These are phyloP conservation scores for Darksidea phi DNA, from an alignment of 495 filamentous ascomycete species.

Conservation along the genomic window DNA sequence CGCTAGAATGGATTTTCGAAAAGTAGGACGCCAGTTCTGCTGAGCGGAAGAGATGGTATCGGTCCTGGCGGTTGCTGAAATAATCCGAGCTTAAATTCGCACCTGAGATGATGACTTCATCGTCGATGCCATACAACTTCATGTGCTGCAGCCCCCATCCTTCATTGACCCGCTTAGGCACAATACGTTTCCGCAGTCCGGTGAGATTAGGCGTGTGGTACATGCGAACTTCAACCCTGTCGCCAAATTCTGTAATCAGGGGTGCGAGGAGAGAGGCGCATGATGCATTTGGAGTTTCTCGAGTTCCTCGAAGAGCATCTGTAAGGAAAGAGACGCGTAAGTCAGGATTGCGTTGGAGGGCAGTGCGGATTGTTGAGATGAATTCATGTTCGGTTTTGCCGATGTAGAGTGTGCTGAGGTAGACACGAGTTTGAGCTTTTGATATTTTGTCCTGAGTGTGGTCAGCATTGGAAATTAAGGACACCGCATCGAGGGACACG, in stretches of 20 bases:
- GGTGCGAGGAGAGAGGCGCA: slow-evolving; percentile 86
- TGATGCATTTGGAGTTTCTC: slow-evolving; percentile 83
- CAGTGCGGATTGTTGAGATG: slow-evolving; percentile 71
- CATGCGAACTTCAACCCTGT: slow-evolving; percentile 91
- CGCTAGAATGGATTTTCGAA: slow-evolving; percentile 67
- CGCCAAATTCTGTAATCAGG: slow-evolving; percentile 76
- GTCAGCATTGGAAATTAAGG: too few species aligned
- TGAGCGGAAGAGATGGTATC: slow-evolving; percentile 88
- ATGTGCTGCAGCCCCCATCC: slow-evolving; percentile 99
- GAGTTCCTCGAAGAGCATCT: slow-evolving; percentile 85
- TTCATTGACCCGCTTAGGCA: slow-evolving; percentile 91
- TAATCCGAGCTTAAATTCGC: slow-evolving; percentile 94
- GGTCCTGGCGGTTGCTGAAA: slow-evolving; percentile 91
- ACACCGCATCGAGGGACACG: too few species aligned
- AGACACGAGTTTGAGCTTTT: slow-evolving; percentile 74
- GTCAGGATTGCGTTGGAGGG: slow-evolving; percentile 69
- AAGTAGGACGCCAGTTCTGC: slow-evolving; percentile 81
- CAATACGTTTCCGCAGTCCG: slow-evolving; percentile 74
- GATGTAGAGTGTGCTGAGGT: slow-evolving; percentile 92
- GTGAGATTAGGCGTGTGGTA: slow-evolving; percentile 97
- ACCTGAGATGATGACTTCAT: slow-evolving; percentile 92
- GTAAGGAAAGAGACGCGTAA: slow-evolving; percentile 90
- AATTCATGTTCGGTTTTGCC: slow-evolving; percentile 91
- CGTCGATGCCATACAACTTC: slow-evolving; percentile 96
- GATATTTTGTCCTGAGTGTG: slow-evolving; percentile 81